Conservation (phyloP, 768 basidiomycete genomes). For the Boletales sp. region DNA sequence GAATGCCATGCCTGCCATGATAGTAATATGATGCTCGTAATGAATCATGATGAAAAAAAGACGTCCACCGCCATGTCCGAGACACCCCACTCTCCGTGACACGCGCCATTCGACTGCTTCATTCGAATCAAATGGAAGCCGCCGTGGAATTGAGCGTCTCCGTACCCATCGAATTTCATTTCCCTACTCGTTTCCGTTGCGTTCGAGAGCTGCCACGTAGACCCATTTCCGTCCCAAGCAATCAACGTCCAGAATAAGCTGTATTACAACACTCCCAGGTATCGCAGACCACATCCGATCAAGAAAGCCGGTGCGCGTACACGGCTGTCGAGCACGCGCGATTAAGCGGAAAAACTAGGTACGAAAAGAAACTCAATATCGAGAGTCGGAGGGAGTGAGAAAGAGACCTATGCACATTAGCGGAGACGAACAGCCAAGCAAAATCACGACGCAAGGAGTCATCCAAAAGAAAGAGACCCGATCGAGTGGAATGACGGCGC, state of each 20-base stretch:
- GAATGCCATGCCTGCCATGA: no score
- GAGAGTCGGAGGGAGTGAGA: constrained; percentile 2
- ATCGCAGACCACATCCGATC: constrained; percentile 32
- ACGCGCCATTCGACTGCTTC: background rate
- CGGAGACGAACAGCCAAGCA: background rate
- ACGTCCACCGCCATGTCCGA: background rate
- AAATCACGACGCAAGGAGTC: constrained; percentile 13
- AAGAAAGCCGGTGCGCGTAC: constrained; percentile 14
- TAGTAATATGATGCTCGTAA: no score
- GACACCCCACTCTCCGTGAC: no score
- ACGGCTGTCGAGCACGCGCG: constrained; percentile 13
- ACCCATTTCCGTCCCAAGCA: background rate
- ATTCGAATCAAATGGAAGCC: constrained; percentile 17
- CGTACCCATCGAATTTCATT: constrained; percentile 8
- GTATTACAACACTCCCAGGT: constrained; percentile 37
- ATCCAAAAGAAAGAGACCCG: constrained; percentile 13
- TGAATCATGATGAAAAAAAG: no score
- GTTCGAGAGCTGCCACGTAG: background rate
- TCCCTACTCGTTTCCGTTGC: background rate
- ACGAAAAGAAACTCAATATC: constrained; percentile 17
- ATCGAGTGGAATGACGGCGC: constrained; percentile 8
- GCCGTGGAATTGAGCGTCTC: background rate
- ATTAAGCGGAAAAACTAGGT: constrained; percentile 27
- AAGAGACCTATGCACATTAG: constrained; percentile 22
- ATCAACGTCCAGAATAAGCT: constrained; percentile 27